phyloP scores from a whole-genome alignment of 805 yeast genomes.

The Cyberlindnera americana region DNA sequence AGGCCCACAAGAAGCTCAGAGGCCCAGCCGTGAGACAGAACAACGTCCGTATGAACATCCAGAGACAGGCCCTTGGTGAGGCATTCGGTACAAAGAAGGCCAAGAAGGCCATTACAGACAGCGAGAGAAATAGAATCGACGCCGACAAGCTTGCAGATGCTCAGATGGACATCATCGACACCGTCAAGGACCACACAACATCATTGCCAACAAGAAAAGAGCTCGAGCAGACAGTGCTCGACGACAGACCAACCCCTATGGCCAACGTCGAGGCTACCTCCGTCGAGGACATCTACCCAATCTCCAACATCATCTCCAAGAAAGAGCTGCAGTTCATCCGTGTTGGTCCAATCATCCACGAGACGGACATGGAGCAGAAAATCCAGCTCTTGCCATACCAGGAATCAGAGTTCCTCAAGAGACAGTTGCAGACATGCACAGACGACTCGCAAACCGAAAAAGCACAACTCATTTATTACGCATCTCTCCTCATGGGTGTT shows the following conservation, averaged over 20 bases:
- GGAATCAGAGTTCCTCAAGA: conserved; percentile 53
- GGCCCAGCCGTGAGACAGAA: conserved; percentile 66
- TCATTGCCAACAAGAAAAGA: conserved; percentile 70
- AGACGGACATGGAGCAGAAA: conserved; percentile 45
- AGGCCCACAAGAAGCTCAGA: conserved; percentile 48
- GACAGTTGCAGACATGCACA: conserved; percentile 36
- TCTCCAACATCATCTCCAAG: conserved; percentile 64
- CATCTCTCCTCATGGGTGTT: conserved; percentile 75
- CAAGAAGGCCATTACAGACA: conserved; percentile 78
- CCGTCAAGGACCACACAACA: conserved; percentile 65
- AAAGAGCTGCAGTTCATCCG: conserved; percentile 62
- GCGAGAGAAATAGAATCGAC: conserved; percentile 82
- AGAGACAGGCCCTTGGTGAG: conserved; percentile 86
- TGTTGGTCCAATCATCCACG: conserved; percentile 57
- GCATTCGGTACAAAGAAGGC: conserved; percentile 98
- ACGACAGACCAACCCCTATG: conserved; percentile 80
- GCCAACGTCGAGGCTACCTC: conserved; percentile 75
- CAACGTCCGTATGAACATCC: conserved; percentile 45
- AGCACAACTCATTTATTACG: conserved; percentile 71
- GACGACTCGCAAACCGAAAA: conserved; percentile 48
- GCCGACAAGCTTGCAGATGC: conserved; percentile 71
- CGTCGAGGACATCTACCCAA: conserved; percentile 79
- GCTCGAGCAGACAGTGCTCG: conserved; percentile 51
- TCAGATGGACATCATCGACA: conserved; percentile 79
- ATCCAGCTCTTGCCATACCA: conserved; percentile 59